Conservation (phyloP, 352 stramenopile species). For the Phytophthora ohioensis region DNA sequence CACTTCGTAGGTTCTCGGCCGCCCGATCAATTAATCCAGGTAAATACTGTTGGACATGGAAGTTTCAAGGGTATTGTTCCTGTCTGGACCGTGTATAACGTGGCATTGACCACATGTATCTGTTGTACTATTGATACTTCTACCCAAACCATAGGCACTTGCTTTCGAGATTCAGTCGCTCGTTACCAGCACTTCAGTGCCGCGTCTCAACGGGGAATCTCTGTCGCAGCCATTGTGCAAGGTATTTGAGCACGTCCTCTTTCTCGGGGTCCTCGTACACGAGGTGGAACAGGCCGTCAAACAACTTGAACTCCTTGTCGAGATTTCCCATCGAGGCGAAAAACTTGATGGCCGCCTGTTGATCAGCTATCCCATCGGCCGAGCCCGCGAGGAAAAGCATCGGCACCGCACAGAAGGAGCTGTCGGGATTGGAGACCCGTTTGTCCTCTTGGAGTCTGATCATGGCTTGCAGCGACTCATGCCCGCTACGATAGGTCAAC, state of each 20-base stretch:
- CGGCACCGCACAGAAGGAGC: slow-evolving; percentile 38
- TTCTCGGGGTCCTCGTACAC: slow-evolving; percentile 69
- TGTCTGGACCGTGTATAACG: no score
- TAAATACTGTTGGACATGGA: no score
- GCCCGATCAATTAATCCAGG: no score
- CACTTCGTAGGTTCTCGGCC: no score
- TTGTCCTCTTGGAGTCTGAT: slow-evolving; percentile 38
- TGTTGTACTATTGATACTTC: no score
- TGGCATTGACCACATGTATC: no score
- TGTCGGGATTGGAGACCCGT: slow-evolving; percentile 38
- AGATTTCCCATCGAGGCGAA: slow-evolving; percentile 50
- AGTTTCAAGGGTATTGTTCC: no score
- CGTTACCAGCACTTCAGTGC: slow-evolving; percentile 1
- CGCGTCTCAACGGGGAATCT: slow-evolving; percentile 37
- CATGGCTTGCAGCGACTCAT: slow-evolving; percentile 46
- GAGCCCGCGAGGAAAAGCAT: slow-evolving; percentile 54
- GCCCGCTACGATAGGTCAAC: slow-evolving; percentile 47
- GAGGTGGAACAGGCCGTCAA: slow-evolving; percentile 64
- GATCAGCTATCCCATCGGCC: slow-evolving; percentile 52
- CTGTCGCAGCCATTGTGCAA: slow-evolving; percentile 34
- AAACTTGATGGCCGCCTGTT: slow-evolving; percentile 56
- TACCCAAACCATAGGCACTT: no score
- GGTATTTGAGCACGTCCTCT: slow-evolving; percentile 48
- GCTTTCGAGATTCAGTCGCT: no score
- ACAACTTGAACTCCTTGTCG: slow-evolving; percentile 72